These are phyloP conservation scores for Acanthamoeba culbertsoni DNA, from an alignment of 208 protist species.

Conservation along the genomic window DNA sequence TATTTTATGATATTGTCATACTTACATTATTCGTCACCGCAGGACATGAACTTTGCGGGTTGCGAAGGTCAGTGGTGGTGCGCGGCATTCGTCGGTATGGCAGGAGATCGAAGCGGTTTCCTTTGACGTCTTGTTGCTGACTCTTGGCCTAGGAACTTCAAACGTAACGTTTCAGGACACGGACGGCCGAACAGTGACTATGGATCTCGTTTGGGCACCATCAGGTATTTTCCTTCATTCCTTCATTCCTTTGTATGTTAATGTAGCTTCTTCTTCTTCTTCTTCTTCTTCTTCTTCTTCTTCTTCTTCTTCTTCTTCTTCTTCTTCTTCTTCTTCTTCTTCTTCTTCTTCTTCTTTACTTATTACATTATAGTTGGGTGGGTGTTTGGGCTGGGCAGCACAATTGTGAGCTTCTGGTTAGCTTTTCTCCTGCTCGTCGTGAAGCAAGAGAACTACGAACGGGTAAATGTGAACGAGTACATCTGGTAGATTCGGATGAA, in stretches of 20 bases:
- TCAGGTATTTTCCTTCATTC: too few species aligned
- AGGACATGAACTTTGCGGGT: slow-evolving; percentile 5
- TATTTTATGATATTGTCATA: too few species aligned
- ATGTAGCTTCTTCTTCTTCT: background rate
- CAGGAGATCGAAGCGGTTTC: background rate
- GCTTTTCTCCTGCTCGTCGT: slow-evolving; percentile 29
- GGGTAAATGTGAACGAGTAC: slow-evolving; percentile 20
- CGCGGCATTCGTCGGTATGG: background rate
- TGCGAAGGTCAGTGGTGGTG: slow-evolving; percentile 55
- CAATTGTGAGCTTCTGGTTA: slow-evolving; percentile 15
- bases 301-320: too few species aligned
- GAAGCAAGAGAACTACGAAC: slow-evolving; percentile 52
- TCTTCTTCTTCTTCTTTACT: background rate
- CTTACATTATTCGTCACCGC: background rate
- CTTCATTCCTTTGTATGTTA: background rate
- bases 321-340: too few species aligned
- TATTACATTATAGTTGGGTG: background rate
- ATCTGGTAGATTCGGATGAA: background rate
- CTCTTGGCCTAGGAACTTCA: background rate
- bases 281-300: too few species aligned
- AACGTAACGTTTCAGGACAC: background rate
- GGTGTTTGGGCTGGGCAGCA: slow-evolving; percentile 51
- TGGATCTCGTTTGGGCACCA: slow-evolving; percentile 31
- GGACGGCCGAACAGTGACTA: background rate
- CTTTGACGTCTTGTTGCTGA: background rate